Evolutionary conservation across 2,329 filamentous ascomycete species (phyloP), one percentile per base, ranked within the genome.

Genomic region (Coniochaeta ligniaria): DNA sequence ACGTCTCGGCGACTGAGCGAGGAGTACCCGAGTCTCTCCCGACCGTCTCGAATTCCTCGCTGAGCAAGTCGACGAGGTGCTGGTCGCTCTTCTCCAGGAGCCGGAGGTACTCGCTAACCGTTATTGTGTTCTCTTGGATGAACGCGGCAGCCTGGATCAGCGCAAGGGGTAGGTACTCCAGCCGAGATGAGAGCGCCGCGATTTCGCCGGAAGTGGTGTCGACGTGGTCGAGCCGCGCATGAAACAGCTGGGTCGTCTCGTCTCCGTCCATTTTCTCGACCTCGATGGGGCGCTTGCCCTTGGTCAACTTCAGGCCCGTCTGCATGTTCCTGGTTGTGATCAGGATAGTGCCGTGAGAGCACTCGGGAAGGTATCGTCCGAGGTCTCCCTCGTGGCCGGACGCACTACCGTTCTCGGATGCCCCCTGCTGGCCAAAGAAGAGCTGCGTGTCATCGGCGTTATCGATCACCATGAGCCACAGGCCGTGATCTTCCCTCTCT

Each of bases 291-390:
- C 0, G 52, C 3, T 64, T 65, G 1, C 70, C 68, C 6, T 60
- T 63, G 1, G 61, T 61, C 2, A 76, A 62, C 20, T 60, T 63
- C 1, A 61, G 59, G 0, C 69, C 73, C 0, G 65, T 66, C 16
- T 74, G 64, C 58, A 71, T 72, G 24, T 74, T 73, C 31, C 72
- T 68, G 0, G 73, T 75, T 0, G 73, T 76, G 6, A 73, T 47
- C 0, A 77, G 66, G 12, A 73, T 43, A 0, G 65, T 63, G 2
- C 73, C 73, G 0, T 74, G 67, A 0, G 61, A 1, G 11, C 68
- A 73, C 2, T 72, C 64, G 0, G 73, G 72, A n/a, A 75, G 65
- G 62, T 41, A 68, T 2, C 33, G 60, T 6, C 52, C 65, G 3
- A 73, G 61, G 20, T 63, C 62, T 2, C 61, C 65, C 43, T 63